These are phyloP conservation scores for Ophiosphaerella herpotricha DNA, from an alignment of 2,329 filamentous ascomycete genomes.

Conservation along the genomic window DNA sequence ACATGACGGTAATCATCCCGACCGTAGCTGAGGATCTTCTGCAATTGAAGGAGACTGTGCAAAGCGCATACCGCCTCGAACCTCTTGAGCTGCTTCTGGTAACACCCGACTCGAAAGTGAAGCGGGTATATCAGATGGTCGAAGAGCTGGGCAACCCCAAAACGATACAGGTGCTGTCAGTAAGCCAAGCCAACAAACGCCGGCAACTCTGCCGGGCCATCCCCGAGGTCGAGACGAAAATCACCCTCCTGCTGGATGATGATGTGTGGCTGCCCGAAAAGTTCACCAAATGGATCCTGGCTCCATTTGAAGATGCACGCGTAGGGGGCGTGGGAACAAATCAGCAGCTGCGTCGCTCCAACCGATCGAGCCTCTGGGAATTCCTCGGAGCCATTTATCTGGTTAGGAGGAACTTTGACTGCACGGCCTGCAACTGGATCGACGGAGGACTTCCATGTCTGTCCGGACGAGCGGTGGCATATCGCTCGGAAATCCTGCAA, in stretches of 20 bases:
- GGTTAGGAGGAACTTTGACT: conserved; percentile 93
- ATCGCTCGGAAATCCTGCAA: conserved; percentile 84
- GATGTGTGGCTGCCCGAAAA: conserved; percentile 91
- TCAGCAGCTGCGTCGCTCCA: conserved; percentile 77
- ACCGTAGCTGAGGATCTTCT: conserved; percentile 87
- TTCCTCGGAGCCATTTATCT: conserved; percentile 92
- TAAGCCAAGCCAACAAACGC: conserved; percentile 90
- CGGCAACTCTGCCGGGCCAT: conserved; percentile 91
- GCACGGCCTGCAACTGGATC: conserved; percentile 91
- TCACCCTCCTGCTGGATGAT: conserved; percentile 93
- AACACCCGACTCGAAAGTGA: conserved; percentile 79
- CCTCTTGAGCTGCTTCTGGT: conserved; percentile 80
- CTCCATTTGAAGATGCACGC: conserved; percentile 81
- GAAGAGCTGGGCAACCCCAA: conserved; percentile 51
- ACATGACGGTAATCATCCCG: conserved; percentile 93
- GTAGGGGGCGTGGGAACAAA: conserved; percentile 93
- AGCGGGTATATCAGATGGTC: conserved; percentile 67
- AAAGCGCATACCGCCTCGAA: conserved; percentile 73
- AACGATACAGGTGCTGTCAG: conserved; percentile 74
- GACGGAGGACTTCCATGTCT: conserved; percentile 97
- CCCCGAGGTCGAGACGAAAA: conserved; percentile 77
- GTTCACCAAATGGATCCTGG: conserved; percentile 87
- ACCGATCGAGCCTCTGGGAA: conserved; percentile 71
- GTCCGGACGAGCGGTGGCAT: conserved; percentile 90
- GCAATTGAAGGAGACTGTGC: conserved; percentile 79